phyloP scores from a whole-genome alignment of 371 early-diverging fungal genomes.

The Lichtheimia ornata region DNA sequence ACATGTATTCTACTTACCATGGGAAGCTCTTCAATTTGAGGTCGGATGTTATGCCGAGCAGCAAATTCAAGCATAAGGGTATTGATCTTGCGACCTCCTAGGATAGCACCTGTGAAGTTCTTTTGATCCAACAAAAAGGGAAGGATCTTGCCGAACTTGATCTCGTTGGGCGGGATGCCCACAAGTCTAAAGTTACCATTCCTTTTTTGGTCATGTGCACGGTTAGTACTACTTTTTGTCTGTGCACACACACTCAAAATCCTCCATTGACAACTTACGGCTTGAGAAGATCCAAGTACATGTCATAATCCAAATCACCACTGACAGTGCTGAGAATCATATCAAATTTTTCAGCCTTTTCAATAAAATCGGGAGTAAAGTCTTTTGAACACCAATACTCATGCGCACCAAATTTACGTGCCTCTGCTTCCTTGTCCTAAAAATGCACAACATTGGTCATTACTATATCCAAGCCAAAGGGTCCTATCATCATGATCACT shows the following conservation, averaged over 20 bases:
- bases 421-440: slow-evolving; percentile 63
- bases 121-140: slow-evolving; percentile 33
- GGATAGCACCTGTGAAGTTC: slow-evolving; percentile 40
- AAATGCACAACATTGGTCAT: slow-evolving; percentile 6
- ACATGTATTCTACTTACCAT: slow-evolving; percentile 17
- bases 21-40: slow-evolving; percentile 49
- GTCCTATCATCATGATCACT: not conserved
- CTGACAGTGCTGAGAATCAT: slow-evolving; percentile 51
- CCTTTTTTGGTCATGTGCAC: slow-evolving; percentile 3
- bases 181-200: slow-evolving; percentile 52
- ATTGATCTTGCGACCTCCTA: slow-evolving; percentile 45
- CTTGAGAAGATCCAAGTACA: slow-evolving; percentile 35
- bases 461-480: not conserved
- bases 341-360: slow-evolving; percentile 41
- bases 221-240: not conserved
- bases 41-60: slow-evolving; percentile 49
- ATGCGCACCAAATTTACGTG: slow-evolving; percentile 68
- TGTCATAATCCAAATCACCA: slow-evolving; percentile 43
- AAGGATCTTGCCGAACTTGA: slow-evolving; percentile 22
- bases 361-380: slow-evolving; percentile 27
- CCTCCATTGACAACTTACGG: slow-evolving; percentile 10
- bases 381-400: slow-evolving; percentile 49
- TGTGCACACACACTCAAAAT: no score
- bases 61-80: slow-evolving; percentile 54
- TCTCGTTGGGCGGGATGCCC: slow-evolving; percentile 45